Conservation (phyloP, 2,329 filamentous ascomycete species). For the Coniochaeta prunicola region DNA sequence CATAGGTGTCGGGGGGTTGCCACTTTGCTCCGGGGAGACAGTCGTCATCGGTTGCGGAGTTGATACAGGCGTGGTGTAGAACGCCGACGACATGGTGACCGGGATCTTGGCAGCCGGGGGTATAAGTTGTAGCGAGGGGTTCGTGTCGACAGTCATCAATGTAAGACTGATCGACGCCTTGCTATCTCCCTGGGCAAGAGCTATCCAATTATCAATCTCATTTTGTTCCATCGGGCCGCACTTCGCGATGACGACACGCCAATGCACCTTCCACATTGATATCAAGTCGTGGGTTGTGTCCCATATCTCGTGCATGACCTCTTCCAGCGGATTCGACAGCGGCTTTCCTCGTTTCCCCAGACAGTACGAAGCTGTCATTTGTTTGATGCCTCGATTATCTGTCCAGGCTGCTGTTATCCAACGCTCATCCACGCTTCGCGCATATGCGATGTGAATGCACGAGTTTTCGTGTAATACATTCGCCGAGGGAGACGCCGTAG, state of each 20-base stretch:
- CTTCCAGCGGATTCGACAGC: slow-evolving; percentile 45
- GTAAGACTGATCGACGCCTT: slow-evolving; percentile 46
- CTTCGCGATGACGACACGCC: slow-evolving; percentile 71
- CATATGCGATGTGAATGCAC: slow-evolving; percentile 74
- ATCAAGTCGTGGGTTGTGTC: slow-evolving; percentile 69
- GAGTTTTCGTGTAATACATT: slow-evolving; percentile 73
- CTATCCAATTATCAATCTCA: slow-evolving; percentile 55
- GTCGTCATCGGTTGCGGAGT: slow-evolving; percentile 54
- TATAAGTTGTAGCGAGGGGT: slow-evolving; percentile 55
- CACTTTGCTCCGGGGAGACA: slow-evolving; percentile 53
- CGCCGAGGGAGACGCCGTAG: slow-evolving; percentile 58
- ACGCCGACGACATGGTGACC: slow-evolving; percentile 31
- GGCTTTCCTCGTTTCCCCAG: slow-evolving; percentile 51
- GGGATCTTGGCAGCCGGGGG: slow-evolving; percentile 46
- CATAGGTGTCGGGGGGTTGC: slow-evolving; percentile 42
- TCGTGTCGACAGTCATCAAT: slow-evolving; percentile 57
- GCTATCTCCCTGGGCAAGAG: slow-evolving; percentile 43
- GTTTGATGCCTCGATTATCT: slow-evolving; percentile 66
- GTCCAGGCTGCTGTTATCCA: slow-evolving; percentile 81
- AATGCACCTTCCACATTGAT: slow-evolving; percentile 61
- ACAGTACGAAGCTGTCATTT: slow-evolving; percentile 68
- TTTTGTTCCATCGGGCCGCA: slow-evolving; percentile 59
- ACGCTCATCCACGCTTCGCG: slow-evolving; percentile 64
- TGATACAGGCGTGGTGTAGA: slow-evolving; percentile 58
- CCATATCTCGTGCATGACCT: slow-evolving; percentile 72